Percentiles rank a stretch among this genome's conserved stretches.
phyloP scores from a whole-genome alignment of 1,284 basidiomycete genomes.

The Ustilago esculenta region DNA sequence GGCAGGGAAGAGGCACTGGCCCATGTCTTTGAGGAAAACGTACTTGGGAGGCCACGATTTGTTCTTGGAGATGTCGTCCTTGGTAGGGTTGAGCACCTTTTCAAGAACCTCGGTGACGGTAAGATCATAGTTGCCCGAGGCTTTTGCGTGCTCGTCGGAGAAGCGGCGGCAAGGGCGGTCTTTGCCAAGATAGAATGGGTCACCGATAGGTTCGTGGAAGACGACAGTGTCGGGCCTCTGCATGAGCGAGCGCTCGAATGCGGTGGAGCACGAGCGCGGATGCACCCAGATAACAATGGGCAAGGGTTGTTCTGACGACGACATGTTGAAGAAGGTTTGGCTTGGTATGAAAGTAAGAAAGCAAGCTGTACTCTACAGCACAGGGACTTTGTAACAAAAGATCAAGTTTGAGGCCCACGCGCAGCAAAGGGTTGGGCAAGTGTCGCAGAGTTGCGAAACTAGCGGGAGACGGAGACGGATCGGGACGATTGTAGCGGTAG shows the following conservation, averaged over 20 bases:
- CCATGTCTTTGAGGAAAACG: conserved; percentile 65
- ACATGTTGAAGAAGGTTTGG: not conserved
- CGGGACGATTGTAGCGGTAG: no score
- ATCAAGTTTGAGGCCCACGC: no score
- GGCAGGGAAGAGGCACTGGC: conserved; percentile 58
- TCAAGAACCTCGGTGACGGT: conserved; percentile 49
- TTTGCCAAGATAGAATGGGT: conserved; percentile 58
- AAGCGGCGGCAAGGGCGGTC: conserved; percentile 52
- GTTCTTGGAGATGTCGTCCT: conserved; percentile 31
- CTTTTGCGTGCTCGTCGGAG: conserved; percentile 47
- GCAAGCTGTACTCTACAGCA: no score
- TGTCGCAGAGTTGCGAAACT: no score
- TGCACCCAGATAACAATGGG: conserved; percentile 60
- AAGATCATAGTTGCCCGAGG: conserved; percentile 43
- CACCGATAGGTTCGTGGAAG: conserved; percentile 60
- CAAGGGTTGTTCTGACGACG: conserved; percentile 26
- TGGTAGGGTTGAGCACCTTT: conserved; percentile 39
- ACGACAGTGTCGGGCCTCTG: conserved; percentile 57
- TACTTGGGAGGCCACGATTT: conserved; percentile 48
- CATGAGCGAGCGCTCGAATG: conserved; percentile 62
- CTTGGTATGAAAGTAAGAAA: not conserved
- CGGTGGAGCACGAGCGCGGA: conserved; percentile 58
- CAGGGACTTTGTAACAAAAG: no score
- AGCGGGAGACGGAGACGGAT: no score
- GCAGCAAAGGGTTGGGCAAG: no score